Base-by-base conservation (phyloP, 176 grass and related monocot species). In the Eleusine coracana region DNA sequence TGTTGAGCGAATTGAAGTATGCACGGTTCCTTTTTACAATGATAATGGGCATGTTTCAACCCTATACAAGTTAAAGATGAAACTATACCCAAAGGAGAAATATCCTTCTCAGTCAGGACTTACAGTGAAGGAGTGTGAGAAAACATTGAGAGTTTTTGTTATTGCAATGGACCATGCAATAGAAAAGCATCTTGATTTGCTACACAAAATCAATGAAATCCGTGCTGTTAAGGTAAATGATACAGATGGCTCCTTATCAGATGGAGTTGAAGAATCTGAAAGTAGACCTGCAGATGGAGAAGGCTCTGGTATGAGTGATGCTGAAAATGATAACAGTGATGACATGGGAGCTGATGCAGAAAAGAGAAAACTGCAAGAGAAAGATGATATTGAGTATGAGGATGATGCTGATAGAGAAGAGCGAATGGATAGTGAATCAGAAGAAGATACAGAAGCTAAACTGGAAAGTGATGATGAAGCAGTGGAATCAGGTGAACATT, bases 361-460 rank as follows among this genome's bases (percentile, higher is more conserved):
- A 83, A 94, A 75, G 81, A 82, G 65, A 46, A 95, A 91, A 82
- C 84, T 5, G 1, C 91, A 86, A 87, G 85, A 75, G 76, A 93
- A 54, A 62, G 96, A 98, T 80, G 96, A 95, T 68, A 79, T 98
- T 39, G 96, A 98, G 51, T 98, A 98, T 85, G 92, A 95, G 21
- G 92, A 94, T 80, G 89, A 82, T 75, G 58, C 78, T 56, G 90
- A 70, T 81, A 82, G 77, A 0, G 73, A 85, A 76, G 87, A 70
- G 48, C 71, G 16, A 7, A 86, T 80, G 54, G 78, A 73, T 74
- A 86, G 81, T 60, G 85, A 91, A 42, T 67, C 77, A 77, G 89
- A 93, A 45, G 85, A 71, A 65, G 92, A 89, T 42, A 13, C 51
- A 28, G 58, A 80, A 83, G 45, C 65, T 54, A 86, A 75, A 82